Conservation (phyloP, 2,329 filamentous ascomycete genomes). For the Aspergillus thermomutatus region DNA sequence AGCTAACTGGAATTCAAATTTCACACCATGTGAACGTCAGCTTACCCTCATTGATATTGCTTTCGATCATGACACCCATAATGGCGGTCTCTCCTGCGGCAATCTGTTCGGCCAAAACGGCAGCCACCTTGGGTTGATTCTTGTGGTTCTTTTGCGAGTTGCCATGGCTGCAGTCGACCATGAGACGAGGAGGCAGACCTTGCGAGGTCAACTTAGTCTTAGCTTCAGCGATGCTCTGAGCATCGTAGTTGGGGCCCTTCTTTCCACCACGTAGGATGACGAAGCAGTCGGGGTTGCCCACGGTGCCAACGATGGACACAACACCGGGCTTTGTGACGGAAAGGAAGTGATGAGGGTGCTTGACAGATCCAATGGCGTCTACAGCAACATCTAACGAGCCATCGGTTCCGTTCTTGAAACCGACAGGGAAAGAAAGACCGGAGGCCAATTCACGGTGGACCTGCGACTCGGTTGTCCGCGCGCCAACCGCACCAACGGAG, state of each 20-base stretch:
- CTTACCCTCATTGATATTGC: slow-evolving; percentile 87
- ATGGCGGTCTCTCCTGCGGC: slow-evolving; percentile 77
- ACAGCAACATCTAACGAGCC: slow-evolving; percentile 85
- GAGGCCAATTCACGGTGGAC: slow-evolving; percentile 92
- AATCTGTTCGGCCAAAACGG: slow-evolving; percentile 77
- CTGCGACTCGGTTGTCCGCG: slow-evolving; percentile 95
- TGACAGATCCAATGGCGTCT: slow-evolving; percentile 90
- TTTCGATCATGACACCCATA: slow-evolving; percentile 99
- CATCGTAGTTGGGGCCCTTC: slow-evolving; percentile 90
- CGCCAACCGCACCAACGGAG: slow-evolving; percentile 88
- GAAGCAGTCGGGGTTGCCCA: slow-evolving; percentile 95
- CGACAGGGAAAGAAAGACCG: slow-evolving; percentile 92
- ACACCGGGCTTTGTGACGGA: slow-evolving; percentile 96
- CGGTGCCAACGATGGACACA: slow-evolving; percentile 89
- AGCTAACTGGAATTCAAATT: slow-evolving; percentile 4
- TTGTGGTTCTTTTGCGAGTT: slow-evolving; percentile 95
- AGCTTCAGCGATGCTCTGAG: slow-evolving; percentile 75
- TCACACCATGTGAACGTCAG: background rate
- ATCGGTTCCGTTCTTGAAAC: slow-evolving; percentile 99
- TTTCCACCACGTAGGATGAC: slow-evolving; percentile 91
- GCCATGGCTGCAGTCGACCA: slow-evolving; percentile 98
- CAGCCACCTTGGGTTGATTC: slow-evolving; percentile 94
- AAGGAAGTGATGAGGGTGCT: slow-evolving; percentile 92
- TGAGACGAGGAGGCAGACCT: slow-evolving; percentile 71
- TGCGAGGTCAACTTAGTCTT: slow-evolving; percentile 75